These are phyloP conservation scores for Knoxdaviesia proteae DNA, from an alignment of 2,329 filamentous ascomycete genomes.

Conservation along the genomic window DNA sequence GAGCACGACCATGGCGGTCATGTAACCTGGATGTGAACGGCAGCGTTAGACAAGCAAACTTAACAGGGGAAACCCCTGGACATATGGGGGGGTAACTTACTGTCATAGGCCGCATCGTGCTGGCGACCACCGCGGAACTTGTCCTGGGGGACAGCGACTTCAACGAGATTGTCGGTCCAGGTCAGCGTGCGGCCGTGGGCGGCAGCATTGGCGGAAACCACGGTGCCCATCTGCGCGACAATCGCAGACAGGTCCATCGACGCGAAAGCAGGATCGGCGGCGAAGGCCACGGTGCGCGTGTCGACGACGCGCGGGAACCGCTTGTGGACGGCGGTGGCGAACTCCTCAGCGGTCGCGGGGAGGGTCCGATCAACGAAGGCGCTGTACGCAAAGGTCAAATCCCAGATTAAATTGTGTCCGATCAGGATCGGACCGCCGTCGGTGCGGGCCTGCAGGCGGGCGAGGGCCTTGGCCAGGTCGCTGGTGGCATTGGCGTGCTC, in stretches of 20 bases:
- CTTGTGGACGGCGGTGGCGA: slow-evolving; percentile 24
- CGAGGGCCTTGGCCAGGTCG: too few relatives aligned
- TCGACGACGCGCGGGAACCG: slow-evolving; percentile 30
- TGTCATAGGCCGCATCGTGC: slow-evolving; percentile 43
- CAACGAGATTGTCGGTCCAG: not conserved
- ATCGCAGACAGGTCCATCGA: slow-evolving; percentile 22
- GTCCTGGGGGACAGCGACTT: slow-evolving; percentile 22
- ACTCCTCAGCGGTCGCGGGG: slow-evolving; percentile 30
- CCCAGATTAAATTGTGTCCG: slow-evolving; percentile 44
- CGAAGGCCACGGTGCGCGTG: slow-evolving; percentile 37
- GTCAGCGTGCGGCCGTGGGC: too few relatives aligned
- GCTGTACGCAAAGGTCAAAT: slow-evolving; percentile 42
- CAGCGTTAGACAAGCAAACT: not conserved
- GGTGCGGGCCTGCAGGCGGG: too few relatives aligned
- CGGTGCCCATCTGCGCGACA: slow-evolving; percentile 3
- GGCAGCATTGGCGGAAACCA: too few relatives aligned
- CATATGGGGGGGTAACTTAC: slow-evolving; percentile 10
- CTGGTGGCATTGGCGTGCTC: too few relatives aligned
- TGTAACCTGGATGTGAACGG: slow-evolving; percentile 12
- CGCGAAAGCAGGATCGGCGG: slow-evolving; percentile 6
- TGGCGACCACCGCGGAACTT: slow-evolving; percentile 1
- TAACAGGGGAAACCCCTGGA: not conserved
- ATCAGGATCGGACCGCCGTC: slow-evolving; percentile 20
- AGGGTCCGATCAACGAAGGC: slow-evolving; percentile 34
- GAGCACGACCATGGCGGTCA: slow-evolving; percentile 19